Evolutionary conservation across 164 flowering plant species (phyloP), one percentile per base, ranked within the genome.

Genomic region (Piper betle): DNA sequence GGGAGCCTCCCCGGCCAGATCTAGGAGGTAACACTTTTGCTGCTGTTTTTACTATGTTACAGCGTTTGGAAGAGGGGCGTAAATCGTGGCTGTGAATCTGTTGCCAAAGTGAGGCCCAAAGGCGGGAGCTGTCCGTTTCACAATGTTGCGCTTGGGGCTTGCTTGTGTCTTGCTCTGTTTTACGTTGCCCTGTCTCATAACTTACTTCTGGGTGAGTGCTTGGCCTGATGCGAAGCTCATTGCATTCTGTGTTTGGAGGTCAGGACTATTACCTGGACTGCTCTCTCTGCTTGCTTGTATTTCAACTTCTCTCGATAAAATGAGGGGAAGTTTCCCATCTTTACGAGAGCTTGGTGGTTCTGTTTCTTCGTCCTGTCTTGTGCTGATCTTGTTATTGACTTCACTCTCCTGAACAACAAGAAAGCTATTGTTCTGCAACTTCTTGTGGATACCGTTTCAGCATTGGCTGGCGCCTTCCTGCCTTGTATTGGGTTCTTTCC

Each of bases 131-230:
- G 61, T 60, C 52, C 60, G 56, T 72, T 67, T 40, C 71, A 73
- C 40, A 83, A 65, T 20, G 65, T 41, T 11, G 70, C 77, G 65
- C 60, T 84, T 39, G 54, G 74, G 52, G 66, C 74, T 65, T 80
- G 75, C 67, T 58, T 78, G 33, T 72, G 72, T 39, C 62, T 88
- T 25, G 80, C 83, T 16, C 43, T 78, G 42, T 71, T 79, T 64
- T 77, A 72, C 77, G 63, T 87, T 6, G 53, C 67, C 1, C 5
- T 74, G 77, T 61, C 57, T 72, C 16, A 67, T 53, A 41, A 55
- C 43, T 54, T 60, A 53, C 59, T 55, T 66, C 54, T 81, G n/a
- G n/a, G 73, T 77, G 64, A 73, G 57, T 69, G 70, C 60, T 39
- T 69, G 75, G 75, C 62, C 69, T 37, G 71, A 65, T 62, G 74